Conservation (phyloP, 2,329 filamentous ascomycete genomes). For the Cucurbitaria berberidis region DNA sequence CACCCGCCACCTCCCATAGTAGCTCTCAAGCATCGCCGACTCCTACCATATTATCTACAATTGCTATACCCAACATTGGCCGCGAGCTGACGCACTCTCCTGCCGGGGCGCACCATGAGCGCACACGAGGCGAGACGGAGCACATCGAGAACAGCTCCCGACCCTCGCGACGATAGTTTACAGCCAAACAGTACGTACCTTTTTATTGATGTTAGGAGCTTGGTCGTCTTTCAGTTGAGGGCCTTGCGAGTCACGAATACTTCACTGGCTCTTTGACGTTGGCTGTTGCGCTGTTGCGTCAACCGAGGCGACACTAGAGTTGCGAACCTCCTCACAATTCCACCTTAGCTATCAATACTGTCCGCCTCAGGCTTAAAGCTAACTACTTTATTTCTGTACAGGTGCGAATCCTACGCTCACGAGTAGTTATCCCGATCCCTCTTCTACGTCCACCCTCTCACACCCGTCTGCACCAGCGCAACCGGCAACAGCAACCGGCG, state of each 20-base stretch:
- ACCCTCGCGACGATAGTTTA: conserved; percentile 25
- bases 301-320: conserved; percentile 20
- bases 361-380: background rate
- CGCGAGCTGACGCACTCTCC: conserved; percentile 32
- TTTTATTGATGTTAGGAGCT: background rate
- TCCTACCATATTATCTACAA: conserved; percentile 9
- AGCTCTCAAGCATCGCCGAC: conserved; percentile 23
- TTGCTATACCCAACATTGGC: conserved; percentile 24
- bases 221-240: background rate
- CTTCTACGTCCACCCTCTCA: conserved; percentile 56
- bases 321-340: conserved; percentile 14
- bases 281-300: conserved; percentile 24
- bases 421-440: conserved; percentile 23
- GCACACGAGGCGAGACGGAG: conserved; percentile 47
- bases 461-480: conserved; percentile 24
- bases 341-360: background rate
- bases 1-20: conserved; percentile 17
- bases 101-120: conserved; percentile 50
- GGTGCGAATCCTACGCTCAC: conserved; percentile 21
- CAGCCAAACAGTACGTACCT: conserved; percentile 30
- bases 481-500: conserved; percentile 16
- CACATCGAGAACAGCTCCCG: conserved; percentile 43
- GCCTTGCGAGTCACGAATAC: background rate
- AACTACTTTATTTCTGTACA: conserved; percentile 5
- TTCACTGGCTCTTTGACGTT: conserved; percentile 1